Percentiles rank a stretch among this genome's conserved stretches.
Conservation (phyloP, 164 flowering plant species). For the Nelumbo lutea region DNA sequence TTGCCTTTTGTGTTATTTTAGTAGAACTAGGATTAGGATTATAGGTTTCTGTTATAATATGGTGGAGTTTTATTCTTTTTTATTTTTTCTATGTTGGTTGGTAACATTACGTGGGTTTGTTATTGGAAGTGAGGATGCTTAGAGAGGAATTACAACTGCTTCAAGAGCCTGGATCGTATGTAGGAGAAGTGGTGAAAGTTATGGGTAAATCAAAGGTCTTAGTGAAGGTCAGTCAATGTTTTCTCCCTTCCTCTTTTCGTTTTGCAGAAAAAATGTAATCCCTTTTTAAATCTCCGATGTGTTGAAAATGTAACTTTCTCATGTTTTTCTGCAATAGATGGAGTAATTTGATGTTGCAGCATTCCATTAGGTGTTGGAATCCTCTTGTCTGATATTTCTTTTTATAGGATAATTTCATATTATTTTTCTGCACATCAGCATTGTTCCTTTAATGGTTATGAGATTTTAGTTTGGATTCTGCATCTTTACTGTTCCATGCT, state of each 20-base stretch:
- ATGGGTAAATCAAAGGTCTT: conserved; percentile 98
- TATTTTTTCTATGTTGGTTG: not conserved
- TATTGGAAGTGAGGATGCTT: conserved; percentile 73
- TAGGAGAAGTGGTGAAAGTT: conserved; percentile 97
- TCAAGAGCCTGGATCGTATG: conserved; percentile 98
- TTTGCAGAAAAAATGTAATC: not conserved
- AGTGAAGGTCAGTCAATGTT: conserved; percentile 58
- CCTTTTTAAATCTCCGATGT: not conserved
- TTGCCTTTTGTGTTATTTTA: no score
- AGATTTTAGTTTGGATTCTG: no score
- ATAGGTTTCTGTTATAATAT: no score
- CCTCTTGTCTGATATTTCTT: not conserved
- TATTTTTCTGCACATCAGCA: no score
- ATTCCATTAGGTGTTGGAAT: not conserved
- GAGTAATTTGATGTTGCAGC: not conserved
- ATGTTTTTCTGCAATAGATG: not conserved
- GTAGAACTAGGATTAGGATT: not conserved
- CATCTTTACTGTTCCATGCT: no score
- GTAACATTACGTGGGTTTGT: not conserved
- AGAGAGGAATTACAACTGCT: conserved; percentile 92
- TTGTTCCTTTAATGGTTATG: no score
- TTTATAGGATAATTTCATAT: no score
- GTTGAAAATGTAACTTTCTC: not conserved
- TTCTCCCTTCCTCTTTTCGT: no score
- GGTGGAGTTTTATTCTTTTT: not conserved